These are phyloP conservation scores for Lithohypha guttulata DNA, from an alignment of 2,329 filamentous ascomycete species.

Conservation along the genomic window DNA sequence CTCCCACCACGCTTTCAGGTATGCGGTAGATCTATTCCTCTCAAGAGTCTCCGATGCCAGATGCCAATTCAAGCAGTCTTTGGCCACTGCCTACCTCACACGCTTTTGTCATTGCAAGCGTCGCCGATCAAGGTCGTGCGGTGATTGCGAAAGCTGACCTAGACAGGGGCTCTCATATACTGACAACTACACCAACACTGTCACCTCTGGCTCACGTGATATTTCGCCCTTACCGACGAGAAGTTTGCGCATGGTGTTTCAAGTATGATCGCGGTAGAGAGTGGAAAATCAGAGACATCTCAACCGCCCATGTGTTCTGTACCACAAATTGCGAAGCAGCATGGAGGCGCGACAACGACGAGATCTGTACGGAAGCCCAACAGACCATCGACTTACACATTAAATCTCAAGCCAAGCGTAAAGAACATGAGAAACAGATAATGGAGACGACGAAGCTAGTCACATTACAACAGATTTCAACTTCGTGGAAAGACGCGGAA, in stretches of 20 bases:
- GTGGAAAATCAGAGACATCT: conserved; percentile 12
- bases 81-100: not conserved
- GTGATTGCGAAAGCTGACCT: conserved; percentile 6
- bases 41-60: too few relatives aligned
- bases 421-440: not conserved
- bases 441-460: not conserved
- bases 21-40: too few relatives aligned
- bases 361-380: conserved; percentile 1
- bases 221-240: conserved; percentile 10
- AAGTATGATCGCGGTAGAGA: conserved; percentile 12
- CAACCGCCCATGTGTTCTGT: conserved; percentile 11
- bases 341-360: conserved; percentile 6
- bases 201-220: conserved; percentile 11
- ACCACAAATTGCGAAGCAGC: conserved; percentile 4
- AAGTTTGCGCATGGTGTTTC: conserved; percentile 16
- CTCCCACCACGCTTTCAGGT: too few relatives aligned
- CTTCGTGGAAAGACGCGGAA: conserved; percentile 2
- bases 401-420: not conserved
- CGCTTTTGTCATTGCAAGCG: not conserved
- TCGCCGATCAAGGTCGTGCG: not conserved
- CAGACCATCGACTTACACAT: conserved; percentile 4
- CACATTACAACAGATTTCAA: not conserved
- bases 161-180: conserved; percentile 2
- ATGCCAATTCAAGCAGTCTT: too few relatives aligned
- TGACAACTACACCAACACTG: conserved; percentile 6